Evolutionary conservation across 495 filamentous ascomycete genomes (phyloP).

Genomic region (Aspergillus sclerotioniger): DNA sequence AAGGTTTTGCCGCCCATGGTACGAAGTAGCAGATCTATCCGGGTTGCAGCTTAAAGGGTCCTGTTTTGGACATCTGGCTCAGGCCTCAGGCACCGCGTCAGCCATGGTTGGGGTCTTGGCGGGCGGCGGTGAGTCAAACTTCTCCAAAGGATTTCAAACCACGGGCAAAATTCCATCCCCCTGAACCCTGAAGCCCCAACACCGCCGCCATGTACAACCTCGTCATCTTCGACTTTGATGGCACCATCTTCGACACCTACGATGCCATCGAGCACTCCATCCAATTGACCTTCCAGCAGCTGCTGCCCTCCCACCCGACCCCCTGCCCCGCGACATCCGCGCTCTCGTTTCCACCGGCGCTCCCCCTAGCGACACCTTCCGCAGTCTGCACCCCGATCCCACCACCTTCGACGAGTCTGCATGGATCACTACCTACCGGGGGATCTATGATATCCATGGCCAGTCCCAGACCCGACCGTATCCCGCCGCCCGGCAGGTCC

Average conservation of each 20-base stretch:
- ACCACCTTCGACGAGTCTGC: conserved; percentile 3
- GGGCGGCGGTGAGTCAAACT: too few relatives aligned
- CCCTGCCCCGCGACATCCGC: conserved; percentile 12
- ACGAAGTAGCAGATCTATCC: too few relatives aligned
- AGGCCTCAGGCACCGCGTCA: too few relatives aligned
- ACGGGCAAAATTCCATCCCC: too few relatives aligned
- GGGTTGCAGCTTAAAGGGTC: too few relatives aligned
- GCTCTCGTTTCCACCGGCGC: conserved; percentile 24
- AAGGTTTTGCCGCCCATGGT: too few relatives aligned
- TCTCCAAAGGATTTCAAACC: too few relatives aligned
- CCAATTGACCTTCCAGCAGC: conserved; percentile 22
- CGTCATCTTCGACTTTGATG: conserved; percentile 31
- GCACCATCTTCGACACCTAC: conserved; percentile 30
- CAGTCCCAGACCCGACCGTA: conserved; percentile 25
- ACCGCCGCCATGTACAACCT: conserved; percentile 8
- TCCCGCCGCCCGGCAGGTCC: conserved; percentile 20
- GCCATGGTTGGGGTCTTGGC: too few relatives aligned
- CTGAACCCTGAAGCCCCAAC: too few relatives aligned
- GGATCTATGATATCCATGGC: conserved; percentile 26
- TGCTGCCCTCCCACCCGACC: conserved; percentile 22
- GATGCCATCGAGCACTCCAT: conserved; percentile 21
- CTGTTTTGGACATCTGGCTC: too few relatives aligned
- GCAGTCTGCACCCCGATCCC: conserved; percentile 18
- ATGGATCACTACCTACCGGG: conserved; percentile 26
- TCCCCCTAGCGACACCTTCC: conserved; percentile 21